These are phyloP conservation scores for Candida ulmi DNA, from an alignment of 805 yeast genomes.

Conservation along the genomic window DNA sequence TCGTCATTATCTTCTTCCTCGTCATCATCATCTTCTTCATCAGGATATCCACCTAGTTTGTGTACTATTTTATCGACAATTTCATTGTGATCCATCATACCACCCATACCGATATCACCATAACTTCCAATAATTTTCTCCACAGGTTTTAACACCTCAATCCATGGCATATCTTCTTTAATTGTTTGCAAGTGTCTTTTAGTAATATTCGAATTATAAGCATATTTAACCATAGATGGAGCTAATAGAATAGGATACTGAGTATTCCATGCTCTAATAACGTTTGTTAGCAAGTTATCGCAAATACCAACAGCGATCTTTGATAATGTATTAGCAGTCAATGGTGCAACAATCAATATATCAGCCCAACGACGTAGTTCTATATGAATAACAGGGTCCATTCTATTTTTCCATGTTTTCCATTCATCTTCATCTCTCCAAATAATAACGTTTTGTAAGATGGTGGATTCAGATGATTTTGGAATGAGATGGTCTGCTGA, in stretches of 20 bases:
- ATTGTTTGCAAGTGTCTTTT: constrained; percentile 73
- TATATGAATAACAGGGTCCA: constrained; percentile 91
- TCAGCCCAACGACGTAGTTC: constrained; percentile 98
- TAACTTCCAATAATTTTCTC: constrained; percentile 89
- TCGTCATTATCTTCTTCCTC: constrained; percentile 40
- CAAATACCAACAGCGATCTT: constrained; percentile 89
- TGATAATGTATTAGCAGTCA: constrained; percentile 87
- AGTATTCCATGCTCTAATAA: constrained; percentile 93
- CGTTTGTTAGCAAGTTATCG: constrained; percentile 86
- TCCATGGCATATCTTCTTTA: constrained; percentile 91
- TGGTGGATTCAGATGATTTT: constrained; percentile 35
- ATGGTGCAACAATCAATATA: constrained; percentile 85
- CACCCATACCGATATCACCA: constrained; percentile 99
- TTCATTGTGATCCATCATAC: constrained; percentile 97
- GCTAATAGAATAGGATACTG: constrained; percentile 84
- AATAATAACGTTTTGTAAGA: constrained; percentile 57
- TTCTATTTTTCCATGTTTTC: constrained; percentile 75
- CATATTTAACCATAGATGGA: constrained; percentile 93
- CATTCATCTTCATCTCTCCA: constrained; percentile 97
- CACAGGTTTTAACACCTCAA: constrained; percentile 87
- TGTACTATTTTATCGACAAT: constrained; percentile 80
- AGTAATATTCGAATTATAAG: constrained; percentile 85
- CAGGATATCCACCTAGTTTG: constrained; percentile 60
- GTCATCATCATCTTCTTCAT: constrained; percentile 44
- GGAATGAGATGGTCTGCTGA: constrained; percentile 77